Evolutionary conservation across 257 asterid species (phyloP), one percentile per base, ranked within the genome.

Genomic region (Solanum pimpinellifolium): DNA sequence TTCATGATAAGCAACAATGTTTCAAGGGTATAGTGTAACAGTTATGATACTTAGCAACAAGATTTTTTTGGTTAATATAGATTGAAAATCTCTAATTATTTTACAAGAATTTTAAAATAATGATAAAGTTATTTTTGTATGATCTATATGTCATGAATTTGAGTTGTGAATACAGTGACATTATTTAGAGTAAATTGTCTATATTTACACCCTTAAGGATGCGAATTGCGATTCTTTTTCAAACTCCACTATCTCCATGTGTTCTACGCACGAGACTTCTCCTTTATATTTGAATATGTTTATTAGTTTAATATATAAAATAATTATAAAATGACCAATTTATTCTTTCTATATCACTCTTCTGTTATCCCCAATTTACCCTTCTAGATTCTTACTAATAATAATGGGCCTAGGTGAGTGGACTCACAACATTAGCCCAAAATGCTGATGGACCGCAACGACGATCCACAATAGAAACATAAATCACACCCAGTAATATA

Each of bases 221-320:
- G 8, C 0, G 2, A 2, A 0, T n/a, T 65, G 16, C 0, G 2
- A n/a, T 1, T 1, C 1, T 21, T 11, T 60, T 23, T 10, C 29
- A 59, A 59, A 10, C 29, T 11, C 0, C 4, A 8, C n/a, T 2
- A 23, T 1, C 5, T 0, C 6, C 2, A 11, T 4, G 5, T 46
- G 5, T 46, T 46, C 4, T 46, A 2, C 4, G 52, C 56, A 31
- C 52, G 16, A 12, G 42, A 35, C 37, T 35, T 35, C 37, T 37
- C 39, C 7, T 37, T 37, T 65, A 65, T 65, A 65, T 65, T 65
- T 65, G 5, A 62, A n/a, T 11, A 20, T 21, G 0, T 11, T 25
- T 65, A 65, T 65, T 65, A n/a, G 0, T 62, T 0, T 65, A n/a
- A n/a, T n/a, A 65, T n/a, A 11, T 2, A 65, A 65, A 65, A n/a